These are phyloP conservation scores for Starmerella stigmatis DNA, from an alignment of 805 yeast species.

Conservation along the genomic window DNA sequence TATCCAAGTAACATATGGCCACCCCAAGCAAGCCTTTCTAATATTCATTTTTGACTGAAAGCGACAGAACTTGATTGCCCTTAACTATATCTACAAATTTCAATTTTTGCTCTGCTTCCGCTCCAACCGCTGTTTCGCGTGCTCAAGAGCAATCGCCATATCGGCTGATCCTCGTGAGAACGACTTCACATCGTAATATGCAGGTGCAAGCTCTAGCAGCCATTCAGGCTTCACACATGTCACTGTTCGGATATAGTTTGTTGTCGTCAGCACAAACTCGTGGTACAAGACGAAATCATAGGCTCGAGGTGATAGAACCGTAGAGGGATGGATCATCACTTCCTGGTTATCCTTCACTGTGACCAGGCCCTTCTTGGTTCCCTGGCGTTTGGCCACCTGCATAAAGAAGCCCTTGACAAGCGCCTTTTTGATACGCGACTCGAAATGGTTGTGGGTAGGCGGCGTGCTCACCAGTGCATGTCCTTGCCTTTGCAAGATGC, in stretches of 20 bases:
- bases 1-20: too few relatives aligned
- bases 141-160: constrained; percentile 56
- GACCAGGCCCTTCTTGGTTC: constrained; percentile 55
- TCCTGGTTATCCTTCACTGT: constrained; percentile 96
- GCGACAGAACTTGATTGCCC: too few relatives aligned
- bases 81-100: too few relatives aligned
- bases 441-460: constrained; percentile 52
- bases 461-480: constrained; percentile 62
- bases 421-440: constrained; percentile 74
- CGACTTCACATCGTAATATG: constrained; percentile 51
- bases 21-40: too few relatives aligned
- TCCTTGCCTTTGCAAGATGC: constrained; percentile 74
- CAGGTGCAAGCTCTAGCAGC: constrained; percentile 73
- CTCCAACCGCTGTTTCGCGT: constrained; percentile 34
- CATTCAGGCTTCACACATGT: constrained; percentile 86
- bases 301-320: constrained; percentile 68
- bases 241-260: constrained; percentile 89
- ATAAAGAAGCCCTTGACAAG: constrained; percentile 88
- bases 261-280: constrained; percentile 87
- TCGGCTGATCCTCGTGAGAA: constrained; percentile 66
- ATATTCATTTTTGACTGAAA: too few relatives aligned
- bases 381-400: constrained; percentile 93
- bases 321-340: constrained; percentile 85
- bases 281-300: constrained; percentile 91
- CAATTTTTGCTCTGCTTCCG: constrained; percentile 10